Percentiles rank a stretch among this genome's conserved stretches.
Conservation (phyloP, 805 yeast genomes). For the Kazachstania viticola region DNA sequence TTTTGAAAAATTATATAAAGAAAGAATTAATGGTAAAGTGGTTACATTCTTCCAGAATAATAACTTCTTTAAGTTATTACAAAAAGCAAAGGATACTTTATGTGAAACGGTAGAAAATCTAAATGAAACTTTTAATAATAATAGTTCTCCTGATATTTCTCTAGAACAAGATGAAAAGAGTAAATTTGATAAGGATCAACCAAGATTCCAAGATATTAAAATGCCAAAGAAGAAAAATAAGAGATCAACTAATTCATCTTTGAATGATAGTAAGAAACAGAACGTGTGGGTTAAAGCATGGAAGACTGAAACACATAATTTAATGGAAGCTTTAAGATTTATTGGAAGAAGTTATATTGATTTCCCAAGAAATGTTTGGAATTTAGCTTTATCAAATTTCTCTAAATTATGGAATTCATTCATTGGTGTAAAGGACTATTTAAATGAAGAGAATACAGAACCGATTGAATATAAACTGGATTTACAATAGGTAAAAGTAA, state of each 20-base stretch:
- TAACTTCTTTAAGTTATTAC: slow-evolving; percentile 23
- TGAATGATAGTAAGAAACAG: not conserved
- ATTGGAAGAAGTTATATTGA: slow-evolving; percentile 53
- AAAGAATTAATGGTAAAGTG: slow-evolving; percentile 15
- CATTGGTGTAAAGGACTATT: slow-evolving; percentile 41
- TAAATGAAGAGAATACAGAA: slow-evolving; percentile 16
- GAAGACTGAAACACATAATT: slow-evolving; percentile 38
- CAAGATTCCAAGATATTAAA: not conserved
- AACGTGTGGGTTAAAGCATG: slow-evolving; percentile 33
- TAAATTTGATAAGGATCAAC: not conserved
- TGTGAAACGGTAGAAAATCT: slow-evolving; percentile 14
- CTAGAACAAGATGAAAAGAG: not conserved
- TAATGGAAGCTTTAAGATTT: slow-evolving; percentile 51
- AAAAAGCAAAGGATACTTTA: slow-evolving; percentile 18
- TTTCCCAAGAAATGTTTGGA: slow-evolving; percentile 54
- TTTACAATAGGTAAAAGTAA: slow-evolving; percentile 7
- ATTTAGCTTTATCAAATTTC: slow-evolving; percentile 36
- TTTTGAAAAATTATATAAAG: slow-evolving; percentile 48
- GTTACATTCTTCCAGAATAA: slow-evolving; percentile 19
- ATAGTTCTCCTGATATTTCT: not conserved
- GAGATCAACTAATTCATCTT: not conserved
- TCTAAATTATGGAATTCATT: slow-evolving; percentile 62
- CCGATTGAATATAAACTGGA: slow-evolving; percentile 13
- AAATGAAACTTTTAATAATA: slow-evolving; percentile 9
- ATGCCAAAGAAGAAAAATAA: slow-evolving; percentile 13